Percentiles rank a stretch among this genome's conserved stretches.
phyloP scores from a whole-genome alignment of 192 early-diverging fungal species.

The Funneliformis geosporum region DNA sequence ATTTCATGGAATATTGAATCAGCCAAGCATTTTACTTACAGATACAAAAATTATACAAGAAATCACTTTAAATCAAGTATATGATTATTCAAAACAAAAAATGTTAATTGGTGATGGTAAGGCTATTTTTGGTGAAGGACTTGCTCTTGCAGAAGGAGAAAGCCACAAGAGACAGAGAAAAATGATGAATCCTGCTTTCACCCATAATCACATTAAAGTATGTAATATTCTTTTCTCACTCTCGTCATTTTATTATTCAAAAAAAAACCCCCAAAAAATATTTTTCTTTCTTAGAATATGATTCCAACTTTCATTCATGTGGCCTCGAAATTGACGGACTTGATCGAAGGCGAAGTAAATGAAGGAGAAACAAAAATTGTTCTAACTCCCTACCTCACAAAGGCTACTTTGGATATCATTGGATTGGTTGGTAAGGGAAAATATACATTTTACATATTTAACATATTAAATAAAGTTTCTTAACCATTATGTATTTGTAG shows the following conservation, averaged over 20 bases:
- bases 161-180: slow-evolving; percentile 55
- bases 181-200: slow-evolving; percentile 60
- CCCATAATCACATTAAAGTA: slow-evolving; percentile 42
- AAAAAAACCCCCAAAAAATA: no score
- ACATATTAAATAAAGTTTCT: not conserved
- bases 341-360: slow-evolving; percentile 41
- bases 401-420: slow-evolving; percentile 52
- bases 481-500: slow-evolving; percentile 6
- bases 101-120: slow-evolving; percentile 32
- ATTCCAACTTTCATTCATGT: slow-evolving; percentile 38
- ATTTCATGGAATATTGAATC: slow-evolving; percentile 51
- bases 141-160: slow-evolving; percentile 55
- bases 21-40: slow-evolving; percentile 42
- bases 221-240: slow-evolving; percentile 18
- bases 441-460: not conserved
- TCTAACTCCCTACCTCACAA: slow-evolving; percentile 40
- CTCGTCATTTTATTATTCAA: slow-evolving; percentile 20
- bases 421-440: slow-evolving; percentile 38
- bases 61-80: slow-evolving; percentile 44
- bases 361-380: slow-evolving; percentile 35
- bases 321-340: slow-evolving; percentile 31
- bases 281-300: slow-evolving; percentile 1
- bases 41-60: slow-evolving; percentile 53
- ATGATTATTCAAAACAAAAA: slow-evolving; percentile 48
- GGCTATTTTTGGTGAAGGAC: slow-evolving; percentile 47